These are phyloP conservation scores for Triangularia setosa DNA, from an alignment of 2,329 filamentous ascomycete genomes.

Conservation along the genomic window DNA sequence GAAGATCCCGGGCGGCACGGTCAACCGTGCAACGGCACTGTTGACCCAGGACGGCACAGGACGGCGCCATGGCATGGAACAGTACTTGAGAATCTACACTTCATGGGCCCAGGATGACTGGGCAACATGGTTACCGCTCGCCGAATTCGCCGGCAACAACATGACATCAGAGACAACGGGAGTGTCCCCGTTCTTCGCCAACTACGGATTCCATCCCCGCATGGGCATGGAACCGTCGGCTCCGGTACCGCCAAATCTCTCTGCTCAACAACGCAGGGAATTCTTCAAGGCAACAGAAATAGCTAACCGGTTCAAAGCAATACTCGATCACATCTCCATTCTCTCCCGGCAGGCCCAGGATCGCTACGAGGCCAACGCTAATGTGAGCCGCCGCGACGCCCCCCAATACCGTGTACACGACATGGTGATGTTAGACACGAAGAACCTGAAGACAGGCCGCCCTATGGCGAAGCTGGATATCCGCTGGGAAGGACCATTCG, in stretches of 20 bases:
- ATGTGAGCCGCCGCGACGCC: not conserved
- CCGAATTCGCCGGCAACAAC: conserved; percentile 24
- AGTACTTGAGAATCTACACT: conserved; percentile 15
- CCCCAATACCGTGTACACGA: not conserved
- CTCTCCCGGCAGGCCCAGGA: too few relatives aligned
- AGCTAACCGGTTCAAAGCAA: not conserved
- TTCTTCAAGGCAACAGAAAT: too few relatives aligned
- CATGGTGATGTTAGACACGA: not conserved
- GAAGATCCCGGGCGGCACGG: too few relatives aligned
- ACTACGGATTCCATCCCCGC: conserved; percentile 10
- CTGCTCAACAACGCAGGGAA: too few relatives aligned
- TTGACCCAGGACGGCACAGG: too few relatives aligned
- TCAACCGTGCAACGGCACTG: too few relatives aligned
- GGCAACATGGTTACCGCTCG: conserved; percentile 8
- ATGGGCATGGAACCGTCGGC: not conserved
- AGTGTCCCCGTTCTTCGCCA: conserved; percentile 15
- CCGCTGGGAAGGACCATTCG: not conserved
- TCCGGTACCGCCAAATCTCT: not conserved
- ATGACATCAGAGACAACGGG: conserved; percentile 10
- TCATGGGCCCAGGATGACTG: conserved; percentile 12
- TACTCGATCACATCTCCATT: not conserved
- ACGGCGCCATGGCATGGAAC: too few relatives aligned
- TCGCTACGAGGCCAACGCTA: not conserved
- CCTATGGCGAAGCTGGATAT: not conserved
- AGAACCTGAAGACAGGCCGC: not conserved